Evolutionary conservation across 2,329 filamentous ascomycete species (phyloP).

Genomic region (Talaromyces sp.): DNA sequence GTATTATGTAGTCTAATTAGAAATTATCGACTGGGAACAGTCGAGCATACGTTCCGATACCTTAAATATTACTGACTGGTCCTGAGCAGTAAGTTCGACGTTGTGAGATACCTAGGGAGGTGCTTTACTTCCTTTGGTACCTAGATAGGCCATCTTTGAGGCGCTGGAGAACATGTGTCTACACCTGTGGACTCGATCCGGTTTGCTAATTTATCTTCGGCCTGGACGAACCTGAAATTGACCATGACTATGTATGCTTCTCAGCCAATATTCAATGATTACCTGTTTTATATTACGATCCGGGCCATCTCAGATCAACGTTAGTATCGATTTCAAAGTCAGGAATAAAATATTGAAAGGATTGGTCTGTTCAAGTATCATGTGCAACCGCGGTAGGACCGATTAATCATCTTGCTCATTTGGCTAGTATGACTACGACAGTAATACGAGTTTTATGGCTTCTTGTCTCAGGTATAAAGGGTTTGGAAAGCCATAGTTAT

Average conservation of each 20-base stretch:
- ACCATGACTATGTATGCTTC: not conserved
- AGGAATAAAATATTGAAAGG: no score
- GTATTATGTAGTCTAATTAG: not conserved
- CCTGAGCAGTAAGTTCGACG: no score
- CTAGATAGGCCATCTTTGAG: not conserved
- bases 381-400: constrained; percentile 5
- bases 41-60: not conserved
- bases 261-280: not conserved
- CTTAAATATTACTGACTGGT: not conserved
- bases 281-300: not conserved
- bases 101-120: no score
- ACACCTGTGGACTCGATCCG: no score
- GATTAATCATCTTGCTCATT: constrained; percentile 4
- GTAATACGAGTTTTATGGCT: no score
- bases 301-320: not conserved
- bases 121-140: not conserved
- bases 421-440: not conserved
- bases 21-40: not conserved
- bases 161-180: no score
- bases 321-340: not conserved
- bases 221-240: not conserved
- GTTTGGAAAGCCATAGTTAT: no score
- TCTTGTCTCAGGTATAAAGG: not conserved
- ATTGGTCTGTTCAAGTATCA: not conserved
- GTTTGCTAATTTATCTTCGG: not conserved